phyloP scores from a whole-genome alignment of 2,329 filamentous ascomycete species.

The Aureobasidium leucospermi region DNA sequence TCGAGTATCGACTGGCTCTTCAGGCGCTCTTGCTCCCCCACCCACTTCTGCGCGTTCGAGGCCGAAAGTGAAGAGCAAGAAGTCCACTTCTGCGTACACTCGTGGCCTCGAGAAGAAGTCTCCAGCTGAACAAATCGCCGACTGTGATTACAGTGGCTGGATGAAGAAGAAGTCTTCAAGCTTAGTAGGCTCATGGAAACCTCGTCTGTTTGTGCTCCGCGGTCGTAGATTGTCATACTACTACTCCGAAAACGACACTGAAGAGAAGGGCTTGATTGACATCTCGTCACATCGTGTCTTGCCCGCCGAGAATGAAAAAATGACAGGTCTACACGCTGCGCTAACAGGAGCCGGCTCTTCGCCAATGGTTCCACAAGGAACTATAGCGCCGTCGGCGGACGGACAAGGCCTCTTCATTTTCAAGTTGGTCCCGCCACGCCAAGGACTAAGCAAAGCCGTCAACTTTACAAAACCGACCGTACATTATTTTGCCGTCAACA shows the following conservation, averaged over 20 bases:
- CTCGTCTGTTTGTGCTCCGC: conserved; percentile 87
- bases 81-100: conserved; percentile 89
- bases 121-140: conserved; percentile 74
- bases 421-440: conserved; percentile 87
- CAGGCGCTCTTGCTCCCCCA: conserved; percentile 28
- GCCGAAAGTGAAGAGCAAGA: conserved; percentile 55
- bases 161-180: conserved; percentile 99
- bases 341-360: conserved; percentile 68
- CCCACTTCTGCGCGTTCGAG: conserved; percentile 21
- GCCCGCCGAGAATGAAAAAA: conserved; percentile 80
- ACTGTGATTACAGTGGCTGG: conserved; percentile 93
- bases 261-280: conserved; percentile 93
- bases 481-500: conserved; percentile 95
- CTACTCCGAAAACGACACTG: conserved; percentile 84
- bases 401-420: conserved; percentile 77
- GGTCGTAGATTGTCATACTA: conserved; percentile 91
- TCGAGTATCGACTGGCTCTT: conserved; percentile 37
- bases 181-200: conserved; percentile 96
- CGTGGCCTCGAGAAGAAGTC: conserved; percentile 74
- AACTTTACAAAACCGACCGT: conserved; percentile 97
- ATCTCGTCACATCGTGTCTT: conserved; percentile 97
- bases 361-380: conserved; percentile 49
- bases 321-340: conserved; percentile 85
- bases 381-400: conserved; percentile 39
- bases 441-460: conserved; percentile 79